A percentile compares a stretch with the other conserved stretches of the same genome.
phyloP scores from a whole-genome alignment of 805 yeast genomes.

The Candida bentonensis region DNA sequence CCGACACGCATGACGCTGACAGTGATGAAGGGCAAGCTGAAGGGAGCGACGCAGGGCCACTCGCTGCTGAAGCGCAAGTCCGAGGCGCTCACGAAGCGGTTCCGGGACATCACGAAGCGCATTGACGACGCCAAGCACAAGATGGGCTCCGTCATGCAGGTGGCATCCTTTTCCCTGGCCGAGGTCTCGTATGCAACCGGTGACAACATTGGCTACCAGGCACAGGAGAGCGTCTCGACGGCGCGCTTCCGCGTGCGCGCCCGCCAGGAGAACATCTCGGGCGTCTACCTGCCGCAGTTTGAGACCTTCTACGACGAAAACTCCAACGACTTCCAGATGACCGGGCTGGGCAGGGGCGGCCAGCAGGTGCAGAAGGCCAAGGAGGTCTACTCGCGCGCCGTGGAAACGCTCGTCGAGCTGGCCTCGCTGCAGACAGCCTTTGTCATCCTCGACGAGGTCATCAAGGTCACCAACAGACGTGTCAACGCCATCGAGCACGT shows the following conservation, averaged over 20 bases:
- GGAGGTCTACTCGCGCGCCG: slow-evolving; percentile 84
- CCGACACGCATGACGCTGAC: slow-evolving; percentile 97
- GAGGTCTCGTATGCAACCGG: slow-evolving; percentile 97
- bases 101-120: slow-evolving; percentile 87
- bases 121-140: slow-evolving; percentile 92
- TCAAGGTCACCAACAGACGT: slow-evolving; percentile 94
- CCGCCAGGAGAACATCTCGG: slow-evolving; percentile 90
- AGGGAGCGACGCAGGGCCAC: slow-evolving; percentile 96
- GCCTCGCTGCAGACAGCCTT: slow-evolving; percentile 96
- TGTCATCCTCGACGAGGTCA: slow-evolving; percentile 91
- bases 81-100: slow-evolving; percentile 91
- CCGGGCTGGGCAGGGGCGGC: slow-evolving; percentile 97
- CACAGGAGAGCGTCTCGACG: slow-evolving; percentile 76
- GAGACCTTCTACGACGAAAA: slow-evolving; percentile 72
- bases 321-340: slow-evolving; percentile 86
- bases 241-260: slow-evolving; percentile 88
- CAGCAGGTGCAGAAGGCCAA: slow-evolving; percentile 95
- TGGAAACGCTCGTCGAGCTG: slow-evolving; percentile 89
- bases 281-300: slow-evolving; percentile 87
- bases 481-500: slow-evolving; percentile 98
- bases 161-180: slow-evolving; percentile 93
- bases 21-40: slow-evolving; percentile 84
- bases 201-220: slow-evolving; percentile 88
- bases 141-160: slow-evolving; percentile 98
- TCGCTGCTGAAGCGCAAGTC: slow-evolving; percentile 87